Percentiles rank a stretch among this genome's conserved stretches.
These are phyloP conservation scores for Ilyonectria sp. DNA, from an alignment of 2,329 filamentous ascomycete genomes.

Conservation along the genomic window DNA sequence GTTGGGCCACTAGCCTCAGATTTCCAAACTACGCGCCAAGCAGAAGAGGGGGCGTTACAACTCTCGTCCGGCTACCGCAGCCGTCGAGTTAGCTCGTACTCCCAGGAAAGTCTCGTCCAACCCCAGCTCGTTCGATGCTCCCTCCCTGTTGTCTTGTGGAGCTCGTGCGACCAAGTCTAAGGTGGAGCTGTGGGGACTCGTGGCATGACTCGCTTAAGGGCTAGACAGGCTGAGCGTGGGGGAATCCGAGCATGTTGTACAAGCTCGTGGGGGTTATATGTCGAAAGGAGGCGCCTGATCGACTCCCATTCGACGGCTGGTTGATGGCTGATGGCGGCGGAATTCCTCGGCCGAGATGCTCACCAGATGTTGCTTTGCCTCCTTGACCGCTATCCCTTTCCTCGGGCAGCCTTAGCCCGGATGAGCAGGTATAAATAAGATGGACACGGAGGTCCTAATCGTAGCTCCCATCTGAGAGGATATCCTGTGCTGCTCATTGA, in stretches of 20 bases:
- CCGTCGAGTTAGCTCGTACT: constrained; percentile 1
- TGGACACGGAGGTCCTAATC: background rate
- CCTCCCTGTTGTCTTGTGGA: constrained; percentile 29
- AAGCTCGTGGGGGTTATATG: constrained; percentile 28
- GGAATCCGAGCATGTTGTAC: constrained; percentile 18
- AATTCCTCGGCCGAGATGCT: constrained; percentile 14
- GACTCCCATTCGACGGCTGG: constrained; percentile 1
- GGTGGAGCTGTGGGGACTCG: constrained; percentile 27
- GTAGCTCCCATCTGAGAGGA: background rate
- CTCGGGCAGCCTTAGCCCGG: background rate
- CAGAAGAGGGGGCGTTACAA: background rate
- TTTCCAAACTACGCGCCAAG: background rate
- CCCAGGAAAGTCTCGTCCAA: constrained; percentile 15
- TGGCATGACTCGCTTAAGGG: constrained; percentile 23
- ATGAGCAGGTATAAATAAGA: constrained; percentile 22
- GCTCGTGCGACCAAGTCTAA: constrained; percentile 19
- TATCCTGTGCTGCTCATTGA: background rate
- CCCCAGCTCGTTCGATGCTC: constrained; percentile 25
- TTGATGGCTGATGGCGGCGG: constrained; percentile 6
- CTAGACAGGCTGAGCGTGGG: constrained; percentile 24
- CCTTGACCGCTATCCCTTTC: constrained; percentile 7
- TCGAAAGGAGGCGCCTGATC: constrained; percentile 6
- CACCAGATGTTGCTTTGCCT: background rate
- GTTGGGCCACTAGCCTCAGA: background rate
- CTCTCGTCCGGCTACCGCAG: background rate